phyloP scores from a whole-genome alignment of 2,329 filamentous ascomycete species.

The Microdochium trichocladiopsis region DNA sequence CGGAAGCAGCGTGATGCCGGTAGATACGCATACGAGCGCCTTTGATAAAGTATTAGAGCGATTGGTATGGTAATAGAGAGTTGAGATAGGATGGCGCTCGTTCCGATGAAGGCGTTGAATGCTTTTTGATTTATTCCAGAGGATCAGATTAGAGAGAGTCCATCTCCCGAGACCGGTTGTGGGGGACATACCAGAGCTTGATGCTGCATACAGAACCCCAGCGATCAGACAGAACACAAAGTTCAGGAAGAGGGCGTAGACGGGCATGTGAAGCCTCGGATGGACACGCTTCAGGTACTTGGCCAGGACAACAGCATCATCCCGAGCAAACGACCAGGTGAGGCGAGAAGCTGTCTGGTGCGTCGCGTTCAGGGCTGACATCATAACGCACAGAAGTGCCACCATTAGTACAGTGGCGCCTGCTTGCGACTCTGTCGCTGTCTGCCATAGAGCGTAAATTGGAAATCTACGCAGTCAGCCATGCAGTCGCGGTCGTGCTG shows the following conservation, averaged over 20 bases:
- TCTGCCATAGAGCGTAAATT: conserved; percentile 11
- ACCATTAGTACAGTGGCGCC: conserved; percentile 9
- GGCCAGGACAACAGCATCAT: conserved; percentile 3
- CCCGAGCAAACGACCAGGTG: conserved; percentile 18
- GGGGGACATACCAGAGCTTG: conserved; percentile 16
- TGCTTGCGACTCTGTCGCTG: conserved; percentile 8
- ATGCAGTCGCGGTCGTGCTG: too few species aligned
- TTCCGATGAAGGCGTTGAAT: conserved; percentile 18
- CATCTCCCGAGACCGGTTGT: too few species aligned
- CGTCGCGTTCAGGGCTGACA: conserved; percentile 14
- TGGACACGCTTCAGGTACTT: conserved; percentile 1
- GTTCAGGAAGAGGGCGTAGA: conserved; percentile 8
- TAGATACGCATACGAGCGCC: not conserved
- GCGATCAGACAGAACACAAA: conserved; percentile 12
- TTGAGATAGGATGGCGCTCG: conserved; percentile 7
- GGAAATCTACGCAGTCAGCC: too few species aligned
- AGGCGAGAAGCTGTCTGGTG: conserved; percentile 18
- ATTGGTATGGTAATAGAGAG: conserved; percentile 4
- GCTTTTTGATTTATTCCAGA: too few species aligned
- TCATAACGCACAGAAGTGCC: conserved; percentile 5
- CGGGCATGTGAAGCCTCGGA: conserved; percentile 1
- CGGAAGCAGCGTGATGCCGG: not conserved
- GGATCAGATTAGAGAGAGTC: too few species aligned
- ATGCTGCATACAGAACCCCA: too few species aligned
- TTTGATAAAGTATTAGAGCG: conserved; percentile 2